These are phyloP conservation scores for Rasamsonia emersonii DNA, from an alignment of 2,329 filamentous ascomycete genomes.

Conservation along the genomic window DNA sequence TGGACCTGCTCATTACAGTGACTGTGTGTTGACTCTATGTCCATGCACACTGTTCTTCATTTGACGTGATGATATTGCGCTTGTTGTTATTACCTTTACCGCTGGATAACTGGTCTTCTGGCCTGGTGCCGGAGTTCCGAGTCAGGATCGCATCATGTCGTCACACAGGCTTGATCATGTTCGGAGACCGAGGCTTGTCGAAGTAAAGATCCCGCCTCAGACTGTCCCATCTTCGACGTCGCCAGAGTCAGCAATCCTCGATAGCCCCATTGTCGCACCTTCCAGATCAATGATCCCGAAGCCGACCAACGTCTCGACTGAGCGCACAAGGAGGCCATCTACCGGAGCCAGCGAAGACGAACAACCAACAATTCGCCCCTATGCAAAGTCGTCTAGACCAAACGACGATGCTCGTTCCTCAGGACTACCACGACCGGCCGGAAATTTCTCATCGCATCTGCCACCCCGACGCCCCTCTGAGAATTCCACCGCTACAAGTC, in stretches of 20 bases:
- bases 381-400: conserved; percentile 13
- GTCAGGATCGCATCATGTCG: conserved; percentile 26
- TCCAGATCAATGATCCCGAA: conserved; percentile 21
- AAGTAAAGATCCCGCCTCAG: conserved; percentile 16
- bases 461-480: conserved; percentile 7
- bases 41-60: background rate
- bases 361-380: conserved; percentile 11
- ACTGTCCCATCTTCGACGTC: conserved; percentile 17
- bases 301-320: conserved; percentile 14
- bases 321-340: conserved; percentile 19
- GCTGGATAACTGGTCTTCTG: conserved; percentile 14
- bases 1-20: no score
- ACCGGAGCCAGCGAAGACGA: conserved; percentile 20
- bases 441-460: conserved; percentile 12
- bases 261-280: conserved; percentile 11
- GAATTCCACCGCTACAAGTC: conserved; percentile 4
- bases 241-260: conserved; percentile 12
- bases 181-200: conserved; percentile 22
- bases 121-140: conserved; percentile 18
- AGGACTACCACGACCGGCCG: conserved; percentile 21
- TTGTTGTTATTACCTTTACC: conserved; percentile 2
- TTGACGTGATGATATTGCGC: conserved; percentile 11
- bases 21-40: no score
- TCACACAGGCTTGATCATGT: conserved; percentile 24
- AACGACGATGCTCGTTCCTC: conserved; percentile 19